These are phyloP conservation scores for Elsinoe batatas DNA, from an alignment of 2,329 filamentous ascomycete species.

Conservation along the genomic window DNA sequence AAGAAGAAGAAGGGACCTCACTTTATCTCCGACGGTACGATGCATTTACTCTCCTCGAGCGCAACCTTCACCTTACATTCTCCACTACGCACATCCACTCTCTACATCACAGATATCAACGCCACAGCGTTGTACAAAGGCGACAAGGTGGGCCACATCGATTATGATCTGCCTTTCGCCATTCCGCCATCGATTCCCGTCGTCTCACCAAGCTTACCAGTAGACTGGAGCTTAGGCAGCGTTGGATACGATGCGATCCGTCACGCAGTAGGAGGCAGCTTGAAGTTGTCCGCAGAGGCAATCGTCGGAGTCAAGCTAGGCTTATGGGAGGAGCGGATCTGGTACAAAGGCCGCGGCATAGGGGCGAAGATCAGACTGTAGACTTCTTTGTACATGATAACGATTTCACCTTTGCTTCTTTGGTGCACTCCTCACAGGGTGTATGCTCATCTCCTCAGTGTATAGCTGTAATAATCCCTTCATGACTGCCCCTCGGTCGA, in stretches of 20 bases:
- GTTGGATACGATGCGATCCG: slow-evolving; percentile 76
- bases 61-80: slow-evolving; percentile 77
- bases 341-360: slow-evolving; percentile 39
- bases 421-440: background rate
- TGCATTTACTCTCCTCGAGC: slow-evolving; percentile 79
- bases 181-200: slow-evolving; percentile 61
- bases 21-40: slow-evolving; percentile 76
- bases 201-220: slow-evolving; percentile 66
- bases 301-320: slow-evolving; percentile 65
- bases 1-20: slow-evolving; percentile 35
- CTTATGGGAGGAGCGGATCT: slow-evolving; percentile 61
- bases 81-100: slow-evolving; percentile 60
- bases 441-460: background rate
- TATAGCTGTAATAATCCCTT: background rate
- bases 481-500: background rate
- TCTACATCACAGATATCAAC: slow-evolving; percentile 71
- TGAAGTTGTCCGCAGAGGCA: slow-evolving; percentile 72
- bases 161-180: slow-evolving; percentile 63
- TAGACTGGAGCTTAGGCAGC: slow-evolving; percentile 65
- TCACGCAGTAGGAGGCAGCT: slow-evolving; percentile 66
- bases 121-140: slow-evolving; percentile 75
- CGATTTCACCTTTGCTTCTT: background rate
- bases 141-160: slow-evolving; percentile 65
- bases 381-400: background rate
- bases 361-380: slow-evolving; percentile 39